phyloP scores from a whole-genome alignment of 2,329 filamentous ascomycete species.

The Helicocarpus griseus region DNA sequence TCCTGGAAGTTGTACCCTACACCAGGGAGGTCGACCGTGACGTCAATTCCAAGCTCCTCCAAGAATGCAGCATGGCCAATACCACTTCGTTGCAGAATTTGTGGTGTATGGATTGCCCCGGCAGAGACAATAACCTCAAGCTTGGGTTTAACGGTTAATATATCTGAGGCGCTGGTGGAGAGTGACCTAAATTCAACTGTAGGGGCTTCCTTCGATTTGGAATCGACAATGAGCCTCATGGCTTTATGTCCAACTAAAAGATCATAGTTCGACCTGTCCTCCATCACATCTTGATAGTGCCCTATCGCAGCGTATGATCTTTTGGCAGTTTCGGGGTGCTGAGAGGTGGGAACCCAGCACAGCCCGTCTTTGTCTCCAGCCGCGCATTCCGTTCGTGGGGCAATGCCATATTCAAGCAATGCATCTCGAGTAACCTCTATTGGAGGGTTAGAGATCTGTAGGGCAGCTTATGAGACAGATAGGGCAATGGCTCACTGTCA shows the following conservation, averaged over 20 bases:
- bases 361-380: neutral
- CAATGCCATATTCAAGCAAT: neutral
- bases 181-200: neutral
- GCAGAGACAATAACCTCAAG: constrained; percentile 33
- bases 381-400: neutral
- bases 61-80: constrained; percentile 33
- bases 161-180: neutral
- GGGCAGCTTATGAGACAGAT: no score
- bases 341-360: neutral
- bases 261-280: neutral
- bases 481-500: neutral
- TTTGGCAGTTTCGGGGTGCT: neutral
- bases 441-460: neutral
- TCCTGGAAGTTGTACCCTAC: constrained; percentile 32
- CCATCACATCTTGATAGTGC: neutral
- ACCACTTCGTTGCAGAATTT: constrained; percentile 41
- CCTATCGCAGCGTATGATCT: neutral
- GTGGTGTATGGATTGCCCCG: constrained; percentile 30
- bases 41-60: constrained; percentile 26
- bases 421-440: neutral
- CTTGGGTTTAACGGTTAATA: no score
- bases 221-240: neutral
- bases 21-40: constrained; percentile 36
- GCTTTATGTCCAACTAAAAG: neutral
- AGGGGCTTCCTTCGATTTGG: neutral